Base-by-base conservation (phyloP, 768 basidiomycete species). In the Kwoniella pini region DNA sequence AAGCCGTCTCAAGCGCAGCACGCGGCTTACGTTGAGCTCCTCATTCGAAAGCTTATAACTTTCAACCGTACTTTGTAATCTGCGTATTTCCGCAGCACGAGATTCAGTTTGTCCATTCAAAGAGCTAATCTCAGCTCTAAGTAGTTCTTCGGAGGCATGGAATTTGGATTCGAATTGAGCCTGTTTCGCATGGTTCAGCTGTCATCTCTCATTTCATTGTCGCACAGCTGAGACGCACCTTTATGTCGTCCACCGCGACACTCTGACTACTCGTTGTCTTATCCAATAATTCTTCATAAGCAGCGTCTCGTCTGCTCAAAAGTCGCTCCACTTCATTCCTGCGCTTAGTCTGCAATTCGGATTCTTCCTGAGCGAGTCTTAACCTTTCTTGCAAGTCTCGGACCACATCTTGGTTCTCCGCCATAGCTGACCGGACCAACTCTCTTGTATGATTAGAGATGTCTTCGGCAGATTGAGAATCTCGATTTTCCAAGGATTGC, bases 271-370 rank as follows among this genome's bases (percentile, higher is more conserved):
- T 7, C 7, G 33, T 36, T n/a, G 1, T 81, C 86, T 65, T 64
- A 92, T 93, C 94, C 30, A 99, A 84, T 24, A 98, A 83, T 79
- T 98, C 96, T 79, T 99, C 96, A 70, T 97, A 98, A 73, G 98
- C 96, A 2, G 88, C 82, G 80, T 98, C 94, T 27, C 98, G 81
- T 44, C 86, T 84, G 36, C 85, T 79, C 48, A 96, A 82, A 60
- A 94, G 84, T 39, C 83, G 70, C 53, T 99, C 94, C 40, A 98
- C 79, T 75, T 99, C 96, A 64, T 91, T 90, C 63, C 87, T 84
- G 63, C 94, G 82, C 67, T 91, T 85, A 26, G 82, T 80, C 59
- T 90, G 82, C 82, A 91, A 85, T 72, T 94, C 93, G 62, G 86
- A 88, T 83, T 98, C 94, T 77, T 98, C 93, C 71, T 94, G 90